Percentiles rank a stretch among this genome's conserved stretches.
These are phyloP conservation scores for Gelatoporia subvermispora DNA, from an alignment of 768 basidiomycete species.

Conservation along the genomic window DNA sequence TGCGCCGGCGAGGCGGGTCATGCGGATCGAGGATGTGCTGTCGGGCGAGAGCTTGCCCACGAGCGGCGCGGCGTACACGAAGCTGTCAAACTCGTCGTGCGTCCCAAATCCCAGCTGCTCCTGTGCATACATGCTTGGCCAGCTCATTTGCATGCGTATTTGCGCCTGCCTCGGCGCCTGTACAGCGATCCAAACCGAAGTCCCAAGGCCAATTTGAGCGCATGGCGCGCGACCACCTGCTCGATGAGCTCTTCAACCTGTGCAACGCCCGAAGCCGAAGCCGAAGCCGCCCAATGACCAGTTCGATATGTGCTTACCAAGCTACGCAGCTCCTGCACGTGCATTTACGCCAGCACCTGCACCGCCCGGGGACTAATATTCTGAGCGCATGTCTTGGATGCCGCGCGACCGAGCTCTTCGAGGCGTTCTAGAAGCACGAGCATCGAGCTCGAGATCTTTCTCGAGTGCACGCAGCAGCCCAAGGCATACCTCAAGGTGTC, in stretches of 20 bases:
- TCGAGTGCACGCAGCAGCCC: slow-evolving; percentile 80
- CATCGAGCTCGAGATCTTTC: slow-evolving; percentile 67
- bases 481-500: slow-evolving; percentile 85
- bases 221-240: too few relatives aligned
- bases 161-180: slow-evolving; percentile 9
- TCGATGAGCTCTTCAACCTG: too few relatives aligned
- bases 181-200: slow-evolving; percentile 64
- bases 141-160: neutral
- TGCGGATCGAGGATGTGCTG: slow-evolving; percentile 69
- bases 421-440: slow-evolving; percentile 67
- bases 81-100: slow-evolving; percentile 65
- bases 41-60: slow-evolving; percentile 67
- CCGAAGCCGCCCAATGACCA: too few relatives aligned
- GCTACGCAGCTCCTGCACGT: too few relatives aligned
- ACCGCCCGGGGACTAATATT: too few relatives aligned
- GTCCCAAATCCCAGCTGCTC: slow-evolving; percentile 22
- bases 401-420: slow-evolving; percentile 77
- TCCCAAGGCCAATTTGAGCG: slow-evolving; percentile 73
- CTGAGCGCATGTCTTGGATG: too few relatives aligned
- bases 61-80: slow-evolving; percentile 66
- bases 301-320: too few relatives aligned
- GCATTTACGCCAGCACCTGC: slow-evolving; percentile 67
- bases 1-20: slow-evolving; percentile 62
- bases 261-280: too few relatives aligned
- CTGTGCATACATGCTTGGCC: slow-evolving; percentile 6